Evolutionary conservation across 768 basidiomycete genomes (phyloP).

Genomic region (Auricularia sp.): DNA sequence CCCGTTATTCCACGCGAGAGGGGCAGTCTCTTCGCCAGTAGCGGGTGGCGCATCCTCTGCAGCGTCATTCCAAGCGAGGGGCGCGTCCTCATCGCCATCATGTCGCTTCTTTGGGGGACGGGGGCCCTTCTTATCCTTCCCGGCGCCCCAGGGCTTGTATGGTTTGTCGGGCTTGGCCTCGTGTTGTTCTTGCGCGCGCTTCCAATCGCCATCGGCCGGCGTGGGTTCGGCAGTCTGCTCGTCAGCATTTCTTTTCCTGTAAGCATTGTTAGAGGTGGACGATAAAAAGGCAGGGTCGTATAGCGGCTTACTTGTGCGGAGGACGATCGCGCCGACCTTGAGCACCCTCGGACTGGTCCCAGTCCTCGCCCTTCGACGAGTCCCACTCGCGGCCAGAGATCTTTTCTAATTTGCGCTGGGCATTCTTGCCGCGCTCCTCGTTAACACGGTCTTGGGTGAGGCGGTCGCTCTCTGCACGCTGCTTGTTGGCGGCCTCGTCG

Average conservation of each 20-base stretch:
- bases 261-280: background rate
- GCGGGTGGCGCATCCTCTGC: too few species aligned
- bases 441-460: constrained; percentile 64
- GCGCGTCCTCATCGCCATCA: background rate
- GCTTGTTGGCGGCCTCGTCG: constrained; percentile 12
- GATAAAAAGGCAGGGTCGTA: background rate
- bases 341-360: constrained; percentile 3
- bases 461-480: constrained; percentile 48
- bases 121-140: background rate
- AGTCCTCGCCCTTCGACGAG: constrained; percentile 43
- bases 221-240: background rate
- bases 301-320: background rate
- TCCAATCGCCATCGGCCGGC: background rate
- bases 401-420: constrained; percentile 74
- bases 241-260: background rate
- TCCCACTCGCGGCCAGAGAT: constrained; percentile 76
- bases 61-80: too few species aligned
- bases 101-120: background rate
- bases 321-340: background rate
- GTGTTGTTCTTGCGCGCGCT: background rate
- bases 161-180: background rate
- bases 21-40: too few species aligned
- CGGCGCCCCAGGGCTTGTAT: background rate
- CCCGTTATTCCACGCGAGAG: too few species aligned
- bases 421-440: constrained; percentile 66